Conservation (phyloP, 208 protist species). For the Leishmania martiniquensis region DNA sequence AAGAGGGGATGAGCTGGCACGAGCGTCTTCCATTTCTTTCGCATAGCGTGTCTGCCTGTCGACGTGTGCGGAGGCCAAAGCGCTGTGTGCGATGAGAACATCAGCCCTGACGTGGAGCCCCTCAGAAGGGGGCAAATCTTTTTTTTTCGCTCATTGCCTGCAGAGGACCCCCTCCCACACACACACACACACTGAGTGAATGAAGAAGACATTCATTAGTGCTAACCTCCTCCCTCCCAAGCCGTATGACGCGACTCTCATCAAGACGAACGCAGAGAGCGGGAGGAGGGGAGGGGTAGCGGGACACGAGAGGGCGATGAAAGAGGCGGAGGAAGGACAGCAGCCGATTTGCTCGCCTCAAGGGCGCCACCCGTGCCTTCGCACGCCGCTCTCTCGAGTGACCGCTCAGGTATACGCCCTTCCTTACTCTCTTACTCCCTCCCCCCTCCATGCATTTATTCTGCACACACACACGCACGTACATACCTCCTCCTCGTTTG, state of each 20-base stretch:
- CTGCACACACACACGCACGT: not conserved
- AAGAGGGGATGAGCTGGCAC: not conserved
- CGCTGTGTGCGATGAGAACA: too few species aligned
- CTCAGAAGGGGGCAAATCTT: too few species aligned
- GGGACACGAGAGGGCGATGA: not conserved
- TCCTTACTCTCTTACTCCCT: not conserved
- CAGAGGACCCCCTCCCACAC: not conserved
- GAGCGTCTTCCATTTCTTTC: not conserved
- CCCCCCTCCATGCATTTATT: not conserved
- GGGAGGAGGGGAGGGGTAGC: too few species aligned
- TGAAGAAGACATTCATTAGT: not conserved
- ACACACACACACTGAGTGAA: not conserved
- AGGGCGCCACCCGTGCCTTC: not conserved
- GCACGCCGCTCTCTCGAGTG: not conserved
- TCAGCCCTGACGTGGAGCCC: too few species aligned
- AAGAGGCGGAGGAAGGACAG: not conserved
- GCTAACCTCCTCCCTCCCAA: too few species aligned
- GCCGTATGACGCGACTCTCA: not conserved
- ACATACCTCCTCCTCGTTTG: not conserved
- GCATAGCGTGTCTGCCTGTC: not conserved
- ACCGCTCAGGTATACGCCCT: not conserved
- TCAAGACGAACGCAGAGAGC: not conserved
- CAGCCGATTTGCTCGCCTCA: not conserved
- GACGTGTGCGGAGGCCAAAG: too few species aligned
- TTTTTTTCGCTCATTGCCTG: too few species aligned